These are phyloP conservation scores for Parafenestella ontariensis DNA, from an alignment of 2,329 filamentous ascomycete genomes.

Conservation along the genomic window DNA sequence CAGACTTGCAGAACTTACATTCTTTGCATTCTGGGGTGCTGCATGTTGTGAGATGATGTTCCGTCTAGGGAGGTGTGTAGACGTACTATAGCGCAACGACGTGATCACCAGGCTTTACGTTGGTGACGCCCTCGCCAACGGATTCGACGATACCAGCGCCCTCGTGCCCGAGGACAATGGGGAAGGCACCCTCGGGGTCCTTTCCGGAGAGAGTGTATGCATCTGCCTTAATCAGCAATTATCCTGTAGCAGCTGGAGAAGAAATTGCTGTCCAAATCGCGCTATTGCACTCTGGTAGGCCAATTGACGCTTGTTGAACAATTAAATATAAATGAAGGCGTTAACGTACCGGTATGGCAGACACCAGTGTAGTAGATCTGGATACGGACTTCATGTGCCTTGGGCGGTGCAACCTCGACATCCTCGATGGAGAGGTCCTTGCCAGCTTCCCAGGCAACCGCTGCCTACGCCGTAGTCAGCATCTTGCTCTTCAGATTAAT, in stretches of 20 bases:
- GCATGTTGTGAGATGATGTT: constrained; percentile 28
- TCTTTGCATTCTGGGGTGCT: constrained; percentile 96
- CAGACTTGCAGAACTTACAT: constrained; percentile 99
- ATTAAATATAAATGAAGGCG: not conserved
- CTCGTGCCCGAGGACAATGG: constrained; percentile 53
- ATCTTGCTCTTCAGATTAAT: constrained; percentile 2
- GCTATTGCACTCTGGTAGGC: not conserved
- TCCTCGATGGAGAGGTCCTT: constrained; percentile 90
- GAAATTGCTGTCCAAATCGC: not conserved
- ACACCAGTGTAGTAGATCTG: constrained; percentile 98
- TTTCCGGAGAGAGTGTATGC: constrained; percentile 78
- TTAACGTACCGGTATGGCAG: constrained; percentile 88
- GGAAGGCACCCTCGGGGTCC: constrained; percentile 78
- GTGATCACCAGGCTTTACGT: constrained; percentile 91
- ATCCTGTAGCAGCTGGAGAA: not conserved
- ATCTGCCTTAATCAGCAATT: constrained; percentile 29
- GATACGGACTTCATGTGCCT: constrained; percentile 94
- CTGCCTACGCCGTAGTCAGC: constrained; percentile 65
- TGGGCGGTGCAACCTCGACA: constrained; percentile 87
- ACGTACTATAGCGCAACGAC: constrained; percentile 62
- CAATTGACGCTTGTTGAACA: not conserved
- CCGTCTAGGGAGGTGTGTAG: not conserved
- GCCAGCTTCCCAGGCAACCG: constrained; percentile 95
- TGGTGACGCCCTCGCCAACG: constrained; percentile 92
- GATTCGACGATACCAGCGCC: constrained; percentile 53